These are phyloP conservation scores for Physcomitrellopsis africana DNA, from an alignment of 225 moss, liverwort and hornwort species.

Conservation along the genomic window DNA sequence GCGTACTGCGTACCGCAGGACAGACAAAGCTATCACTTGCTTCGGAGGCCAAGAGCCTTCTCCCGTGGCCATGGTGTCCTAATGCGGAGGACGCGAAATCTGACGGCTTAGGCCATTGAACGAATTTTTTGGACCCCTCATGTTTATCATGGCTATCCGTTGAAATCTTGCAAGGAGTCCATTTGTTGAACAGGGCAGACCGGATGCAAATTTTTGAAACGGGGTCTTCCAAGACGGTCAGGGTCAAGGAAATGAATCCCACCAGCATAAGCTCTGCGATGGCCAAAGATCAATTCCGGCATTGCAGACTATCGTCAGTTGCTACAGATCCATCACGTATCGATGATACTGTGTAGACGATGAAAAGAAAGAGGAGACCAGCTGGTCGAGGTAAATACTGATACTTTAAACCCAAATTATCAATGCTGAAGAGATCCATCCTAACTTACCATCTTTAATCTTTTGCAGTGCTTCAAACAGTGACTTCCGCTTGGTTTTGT, in stretches of 20 bases:
- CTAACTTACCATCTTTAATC: slow-evolving; percentile 63
- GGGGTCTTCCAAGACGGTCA: slow-evolving; percentile 36
- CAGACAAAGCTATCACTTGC: background rate
- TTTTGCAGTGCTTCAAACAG: slow-evolving; percentile 54
- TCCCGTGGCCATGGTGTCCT: background rate
- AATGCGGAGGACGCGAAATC: background rate
- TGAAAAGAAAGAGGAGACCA: background rate
- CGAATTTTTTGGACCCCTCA: background rate
- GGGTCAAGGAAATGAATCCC: slow-evolving; percentile 81
- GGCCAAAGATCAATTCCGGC: background rate
- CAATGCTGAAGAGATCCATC: background rate
- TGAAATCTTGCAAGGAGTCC: slow-evolving; percentile 32
- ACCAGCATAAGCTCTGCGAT: slow-evolving; percentile 73
- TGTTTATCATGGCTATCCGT: background rate
- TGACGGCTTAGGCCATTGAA: background rate
- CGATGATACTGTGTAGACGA: background rate
- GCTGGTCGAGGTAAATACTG: too few species aligned
- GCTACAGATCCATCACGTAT: background rate
- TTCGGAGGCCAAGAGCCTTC: slow-evolving; percentile 19
- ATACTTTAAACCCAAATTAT: too few species aligned
- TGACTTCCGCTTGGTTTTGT: slow-evolving; percentile 41
- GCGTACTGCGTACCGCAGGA: background rate
- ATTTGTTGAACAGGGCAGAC: slow-evolving; percentile 27
- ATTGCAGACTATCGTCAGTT: background rate
- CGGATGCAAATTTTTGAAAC: slow-evolving; percentile 37